Evolutionary conservation across 2,329 filamentous ascomycete genomes (phyloP).

Genomic region (Leptosphaerulina australis): DNA sequence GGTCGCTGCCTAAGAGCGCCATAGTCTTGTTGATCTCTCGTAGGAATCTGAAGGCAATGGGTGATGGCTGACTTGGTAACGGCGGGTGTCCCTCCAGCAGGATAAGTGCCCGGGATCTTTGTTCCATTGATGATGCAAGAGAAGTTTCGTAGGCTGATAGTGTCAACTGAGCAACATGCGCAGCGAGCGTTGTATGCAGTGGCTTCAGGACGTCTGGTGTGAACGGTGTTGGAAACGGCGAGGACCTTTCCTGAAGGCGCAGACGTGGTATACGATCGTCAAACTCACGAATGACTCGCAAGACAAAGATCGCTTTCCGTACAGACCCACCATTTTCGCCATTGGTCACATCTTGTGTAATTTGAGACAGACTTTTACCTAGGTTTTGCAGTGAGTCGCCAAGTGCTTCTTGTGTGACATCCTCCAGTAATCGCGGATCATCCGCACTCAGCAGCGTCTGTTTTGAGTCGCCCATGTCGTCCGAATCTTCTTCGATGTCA

Average conservation of each 20-base stretch:
- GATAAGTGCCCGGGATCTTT: constrained; percentile 64
- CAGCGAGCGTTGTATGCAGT: constrained; percentile 68
- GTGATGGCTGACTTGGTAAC: constrained; percentile 79
- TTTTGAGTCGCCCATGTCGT: constrained; percentile 71
- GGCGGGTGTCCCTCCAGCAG: constrained; percentile 82
- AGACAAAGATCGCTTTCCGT: constrained; percentile 64
- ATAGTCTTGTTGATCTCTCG: constrained; percentile 69
- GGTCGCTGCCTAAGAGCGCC: constrained; percentile 72
- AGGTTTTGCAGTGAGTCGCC: constrained; percentile 64
- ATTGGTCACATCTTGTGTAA: constrained; percentile 60
- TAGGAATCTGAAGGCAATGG: constrained; percentile 73
- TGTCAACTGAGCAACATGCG: constrained; percentile 57
- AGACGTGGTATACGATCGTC: constrained; percentile 58
- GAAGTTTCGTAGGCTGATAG: constrained; percentile 52
- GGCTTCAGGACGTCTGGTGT: constrained; percentile 63
- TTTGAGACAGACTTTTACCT: constrained; percentile 58
- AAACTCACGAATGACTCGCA: constrained; percentile 77
- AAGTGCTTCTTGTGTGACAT: constrained; percentile 63
- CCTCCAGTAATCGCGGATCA: constrained; percentile 69
- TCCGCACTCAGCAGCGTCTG: constrained; percentile 73
- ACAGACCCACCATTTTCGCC: constrained; percentile 53
- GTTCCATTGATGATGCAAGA: constrained; percentile 53
- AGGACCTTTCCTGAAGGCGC: constrained; percentile 40
- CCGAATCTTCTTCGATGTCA: constrained; percentile 71
- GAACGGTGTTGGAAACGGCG: constrained; percentile 36